A percentile compares a stretch with the other conserved stretches of the same genome.
These are phyloP conservation scores for Coemansia sp. DNA, from an alignment of 192 early-diverging fungal genomes.

Conservation along the genomic window DNA sequence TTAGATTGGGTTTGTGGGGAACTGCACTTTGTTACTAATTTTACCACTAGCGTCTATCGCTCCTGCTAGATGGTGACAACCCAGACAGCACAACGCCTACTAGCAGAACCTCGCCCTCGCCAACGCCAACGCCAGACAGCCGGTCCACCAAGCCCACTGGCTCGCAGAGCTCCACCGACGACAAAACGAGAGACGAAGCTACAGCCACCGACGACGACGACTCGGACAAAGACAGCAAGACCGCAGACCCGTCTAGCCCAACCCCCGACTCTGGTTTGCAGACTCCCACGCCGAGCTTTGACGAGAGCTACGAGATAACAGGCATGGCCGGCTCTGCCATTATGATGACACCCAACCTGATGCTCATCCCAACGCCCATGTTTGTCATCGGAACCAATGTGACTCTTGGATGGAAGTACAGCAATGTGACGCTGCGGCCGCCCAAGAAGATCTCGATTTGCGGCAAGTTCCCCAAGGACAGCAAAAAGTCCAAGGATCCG, in stretches of 20 bases:
- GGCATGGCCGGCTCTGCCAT: slow-evolving; percentile 25
- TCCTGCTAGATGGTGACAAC: slow-evolving; percentile 3
- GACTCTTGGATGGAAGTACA: slow-evolving; percentile 40
- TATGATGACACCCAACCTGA: slow-evolving; percentile 31
- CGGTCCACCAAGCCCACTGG: not conserved
- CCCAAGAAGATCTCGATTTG: slow-evolving; percentile 41
- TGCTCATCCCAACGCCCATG: slow-evolving; percentile 35
- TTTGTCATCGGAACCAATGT: slow-evolving; percentile 43
- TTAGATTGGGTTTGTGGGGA: not conserved
- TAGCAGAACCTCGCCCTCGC: not conserved
- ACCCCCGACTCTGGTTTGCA: not conserved
- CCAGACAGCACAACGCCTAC: not conserved
- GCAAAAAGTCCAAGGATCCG: slow-evolving; percentile 10
- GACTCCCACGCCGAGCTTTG: slow-evolving; percentile 21
- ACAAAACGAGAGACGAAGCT: slow-evolving; percentile 11
- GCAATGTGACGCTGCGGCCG: slow-evolving; percentile 20
- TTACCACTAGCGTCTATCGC: not conserved
- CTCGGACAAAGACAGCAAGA: not conserved
- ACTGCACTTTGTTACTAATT: not conserved
- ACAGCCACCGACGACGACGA: slow-evolving; percentile 1
- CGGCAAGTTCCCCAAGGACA: slow-evolving; percentile 37
- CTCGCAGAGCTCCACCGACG: not conserved
- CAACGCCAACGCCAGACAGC: not conserved
- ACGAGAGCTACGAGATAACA: slow-evolving; percentile 38
- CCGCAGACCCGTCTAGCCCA: not conserved